These are phyloP conservation scores for Linnemannia exigua DNA, from an alignment of 192 early-diverging fungal species.

Conservation along the genomic window DNA sequence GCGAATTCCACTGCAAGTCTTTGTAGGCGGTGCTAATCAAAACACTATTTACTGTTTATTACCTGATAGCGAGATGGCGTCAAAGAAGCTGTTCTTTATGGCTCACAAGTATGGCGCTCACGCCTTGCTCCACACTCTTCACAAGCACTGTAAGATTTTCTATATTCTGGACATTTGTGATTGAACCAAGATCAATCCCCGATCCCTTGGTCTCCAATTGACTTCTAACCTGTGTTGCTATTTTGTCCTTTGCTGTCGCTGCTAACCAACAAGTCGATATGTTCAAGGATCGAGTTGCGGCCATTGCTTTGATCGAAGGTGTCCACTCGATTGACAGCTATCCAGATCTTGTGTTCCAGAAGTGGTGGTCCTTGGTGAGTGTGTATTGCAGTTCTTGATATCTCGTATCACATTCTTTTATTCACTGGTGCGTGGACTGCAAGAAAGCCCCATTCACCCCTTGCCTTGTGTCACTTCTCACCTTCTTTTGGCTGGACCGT, in stretches of 20 bases:
- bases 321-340: constrained; percentile 29
- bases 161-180: neutral
- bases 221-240: neutral
- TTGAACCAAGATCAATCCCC: neutral
- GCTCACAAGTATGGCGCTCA: constrained; percentile 52
- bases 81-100: constrained; percentile 35
- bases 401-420: neutral
- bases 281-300: constrained; percentile 44
- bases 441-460: neutral
- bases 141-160: constrained; percentile 27
- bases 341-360: constrained; percentile 8
- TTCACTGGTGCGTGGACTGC: neutral
- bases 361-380: constrained; percentile 52
- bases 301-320: constrained; percentile 29
- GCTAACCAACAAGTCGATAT: too few species aligned
- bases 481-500: neutral
- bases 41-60: neutral
- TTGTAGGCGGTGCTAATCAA: neutral
- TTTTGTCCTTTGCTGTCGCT: neutral
- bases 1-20: neutral
- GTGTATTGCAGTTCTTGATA: neutral
- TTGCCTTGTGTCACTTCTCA: neutral
- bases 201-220: neutral
- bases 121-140: constrained; percentile 27
- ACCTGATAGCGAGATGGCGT: constrained; percentile 15